These are phyloP conservation scores for Botrytis deweyae DNA, from an alignment of 2,329 filamentous ascomycete species.

Conservation along the genomic window DNA sequence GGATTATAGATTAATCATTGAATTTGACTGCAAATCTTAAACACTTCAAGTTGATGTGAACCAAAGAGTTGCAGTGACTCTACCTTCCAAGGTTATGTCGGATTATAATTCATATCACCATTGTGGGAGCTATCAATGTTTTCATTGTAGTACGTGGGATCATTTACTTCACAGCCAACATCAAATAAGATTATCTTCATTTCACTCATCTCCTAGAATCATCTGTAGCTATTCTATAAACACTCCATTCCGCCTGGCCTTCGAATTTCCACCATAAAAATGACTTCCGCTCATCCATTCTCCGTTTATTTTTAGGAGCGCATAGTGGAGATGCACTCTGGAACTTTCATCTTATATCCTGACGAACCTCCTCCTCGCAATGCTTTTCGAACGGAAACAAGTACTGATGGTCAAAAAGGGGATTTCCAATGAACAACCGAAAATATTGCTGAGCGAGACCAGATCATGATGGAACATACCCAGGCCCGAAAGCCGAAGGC, in stretches of 20 bases:
- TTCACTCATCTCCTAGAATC: not conserved
- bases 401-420: not conserved
- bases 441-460: not conserved
- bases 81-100: not conserved
- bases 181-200: not conserved
- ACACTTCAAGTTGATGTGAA: not conserved
- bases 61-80: not conserved
- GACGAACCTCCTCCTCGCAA: not conserved
- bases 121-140: too few relatives aligned
- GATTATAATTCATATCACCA: not conserved
- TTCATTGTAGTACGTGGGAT: not conserved
- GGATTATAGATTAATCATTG: not conserved
- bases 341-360: not conserved
- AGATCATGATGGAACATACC: too few relatives aligned
- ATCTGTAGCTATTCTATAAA: not conserved
- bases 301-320: not conserved
- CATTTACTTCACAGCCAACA: not conserved
- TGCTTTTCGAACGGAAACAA: not conserved
- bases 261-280: not conserved
- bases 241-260: not conserved
- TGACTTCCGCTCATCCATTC: not conserved
- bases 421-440: not conserved
- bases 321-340: not conserved
- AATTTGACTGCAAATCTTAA: not conserved
- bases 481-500: not conserved